A percentile compares a stretch with the other conserved stretches of the same genome.
Conservation (phyloP, 768 basidiomycete genomes). For the Lentinula raphanica region DNA sequence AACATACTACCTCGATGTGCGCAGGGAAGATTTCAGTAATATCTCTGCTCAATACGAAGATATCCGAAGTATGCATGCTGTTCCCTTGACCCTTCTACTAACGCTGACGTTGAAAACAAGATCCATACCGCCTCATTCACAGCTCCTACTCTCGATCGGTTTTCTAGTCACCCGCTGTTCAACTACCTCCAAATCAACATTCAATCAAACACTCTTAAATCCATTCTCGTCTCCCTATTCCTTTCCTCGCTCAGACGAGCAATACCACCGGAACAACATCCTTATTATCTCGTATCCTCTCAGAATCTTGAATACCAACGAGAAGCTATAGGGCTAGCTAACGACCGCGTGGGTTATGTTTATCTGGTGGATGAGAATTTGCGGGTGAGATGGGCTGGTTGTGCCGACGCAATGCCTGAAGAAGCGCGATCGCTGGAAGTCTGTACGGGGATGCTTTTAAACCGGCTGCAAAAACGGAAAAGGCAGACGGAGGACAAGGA, state of each 20-base stretch:
- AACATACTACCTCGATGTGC: slow-evolving; percentile 76
- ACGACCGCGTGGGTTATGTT: slow-evolving; percentile 88
- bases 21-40: slow-evolving; percentile 74
- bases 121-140: slow-evolving; percentile 75
- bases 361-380: slow-evolving; percentile 83
- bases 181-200: slow-evolving; percentile 85
- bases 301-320: slow-evolving; percentile 85
- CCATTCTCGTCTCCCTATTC: slow-evolving; percentile 83
- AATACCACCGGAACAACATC: slow-evolving; percentile 58
- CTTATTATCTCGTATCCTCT: slow-evolving; percentile 72
- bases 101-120: slow-evolving; percentile 31
- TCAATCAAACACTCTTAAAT: slow-evolving; percentile 91
- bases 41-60: slow-evolving; percentile 76
- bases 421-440: slow-evolving; percentile 66
- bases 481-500: neutral
- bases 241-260: slow-evolving; percentile 63
- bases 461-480: slow-evolving; percentile 38
- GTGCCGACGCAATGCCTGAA: slow-evolving; percentile 74
- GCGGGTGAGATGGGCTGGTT: slow-evolving; percentile 89
- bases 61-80: slow-evolving; percentile 68
- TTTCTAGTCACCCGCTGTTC: slow-evolving; percentile 51
- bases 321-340: slow-evolving; percentile 81
- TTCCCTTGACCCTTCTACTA: neutral
- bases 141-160: slow-evolving; percentile 48
- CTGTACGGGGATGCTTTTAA: slow-evolving; percentile 66